phyloP scores from a whole-genome alignment of 495 filamentous ascomycete species.

The Aspergillus sclerotiicarbonarius region DNA sequence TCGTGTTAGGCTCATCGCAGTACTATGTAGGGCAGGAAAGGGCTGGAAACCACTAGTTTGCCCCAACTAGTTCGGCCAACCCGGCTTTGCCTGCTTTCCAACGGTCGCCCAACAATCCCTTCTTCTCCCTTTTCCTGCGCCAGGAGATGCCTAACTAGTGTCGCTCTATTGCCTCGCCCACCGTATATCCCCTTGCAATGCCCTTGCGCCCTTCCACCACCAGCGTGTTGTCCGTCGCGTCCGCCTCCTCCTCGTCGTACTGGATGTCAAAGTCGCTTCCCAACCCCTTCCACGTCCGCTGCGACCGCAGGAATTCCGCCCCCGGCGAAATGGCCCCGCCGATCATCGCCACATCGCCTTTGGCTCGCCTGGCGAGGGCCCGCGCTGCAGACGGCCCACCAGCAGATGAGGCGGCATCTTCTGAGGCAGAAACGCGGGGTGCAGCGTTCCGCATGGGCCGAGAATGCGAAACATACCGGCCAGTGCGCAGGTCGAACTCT shows the following conservation, averaged over 20 bases:
- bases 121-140: not conserved
- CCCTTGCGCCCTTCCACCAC: slow-evolving; percentile 86
- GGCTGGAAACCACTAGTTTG: not conserved
- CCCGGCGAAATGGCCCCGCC: slow-evolving; percentile 85
- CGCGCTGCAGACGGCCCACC: slow-evolving; percentile 31
- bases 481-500: slow-evolving; percentile 89
- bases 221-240: slow-evolving; percentile 41
- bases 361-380: slow-evolving; percentile 59
- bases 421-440: slow-evolving; percentile 29
- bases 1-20: not conserved
- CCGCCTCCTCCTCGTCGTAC: slow-evolving; percentile 59
- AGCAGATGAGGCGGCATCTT: slow-evolving; percentile 31
- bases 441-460: slow-evolving; percentile 67
- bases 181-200: slow-evolving; percentile 84
- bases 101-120: not conserved
- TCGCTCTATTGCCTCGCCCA: slow-evolving; percentile 53
- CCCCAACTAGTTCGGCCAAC: not conserved
- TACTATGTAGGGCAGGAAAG: not conserved
- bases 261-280: slow-evolving; percentile 78
- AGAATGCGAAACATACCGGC: slow-evolving; percentile 77
- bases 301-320: slow-evolving; percentile 78
- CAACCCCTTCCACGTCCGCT: slow-evolving; percentile 87
- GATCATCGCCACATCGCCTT: slow-evolving; percentile 69
- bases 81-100: not conserved
- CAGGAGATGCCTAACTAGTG: slow-evolving; percentile 28